Percentiles rank a stretch among this genome's conserved stretches.
phyloP scores from a whole-genome alignment of 2,329 filamentous ascomycete genomes.

The Claviceps maximensis region DNA sequence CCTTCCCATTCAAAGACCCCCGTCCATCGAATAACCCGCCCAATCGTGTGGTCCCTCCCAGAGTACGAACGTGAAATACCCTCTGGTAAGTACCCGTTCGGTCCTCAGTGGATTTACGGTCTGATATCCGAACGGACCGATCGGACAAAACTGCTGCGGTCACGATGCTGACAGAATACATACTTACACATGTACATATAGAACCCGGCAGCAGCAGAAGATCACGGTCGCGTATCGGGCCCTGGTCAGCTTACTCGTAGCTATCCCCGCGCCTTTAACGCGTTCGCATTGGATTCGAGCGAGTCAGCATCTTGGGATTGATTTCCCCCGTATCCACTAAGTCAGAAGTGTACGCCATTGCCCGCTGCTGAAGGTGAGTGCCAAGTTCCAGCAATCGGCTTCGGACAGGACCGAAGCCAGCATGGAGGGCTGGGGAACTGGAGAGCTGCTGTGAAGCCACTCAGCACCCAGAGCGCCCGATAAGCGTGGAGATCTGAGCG shows the following conservation, averaged over 20 bases:
- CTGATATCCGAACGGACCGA: too few relatives aligned
- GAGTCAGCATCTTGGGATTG: neutral
- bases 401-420: neutral
- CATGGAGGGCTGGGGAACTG: neutral
- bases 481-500: neutral
- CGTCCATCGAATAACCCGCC: neutral
- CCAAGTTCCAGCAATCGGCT: neutral
- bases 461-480: neutral
- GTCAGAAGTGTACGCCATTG: neutral
- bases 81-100: neutral
- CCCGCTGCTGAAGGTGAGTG: neutral
- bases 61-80: neutral
- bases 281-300: neutral
- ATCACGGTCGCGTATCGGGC: neutral
- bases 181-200: neutral
- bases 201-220: neutral
- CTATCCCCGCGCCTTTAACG: neutral
- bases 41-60: neutral
- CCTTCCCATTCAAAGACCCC: neutral
- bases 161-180: neutral
- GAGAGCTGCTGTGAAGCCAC: neutral
- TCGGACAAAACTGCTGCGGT: neutral
- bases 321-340: neutral
- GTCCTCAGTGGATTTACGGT: too few relatives aligned
- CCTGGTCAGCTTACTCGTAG: neutral